These are phyloP conservation scores for Acanthamoeba triangularis DNA, from an alignment of 208 protist genomes.

Conservation along the genomic window DNA sequence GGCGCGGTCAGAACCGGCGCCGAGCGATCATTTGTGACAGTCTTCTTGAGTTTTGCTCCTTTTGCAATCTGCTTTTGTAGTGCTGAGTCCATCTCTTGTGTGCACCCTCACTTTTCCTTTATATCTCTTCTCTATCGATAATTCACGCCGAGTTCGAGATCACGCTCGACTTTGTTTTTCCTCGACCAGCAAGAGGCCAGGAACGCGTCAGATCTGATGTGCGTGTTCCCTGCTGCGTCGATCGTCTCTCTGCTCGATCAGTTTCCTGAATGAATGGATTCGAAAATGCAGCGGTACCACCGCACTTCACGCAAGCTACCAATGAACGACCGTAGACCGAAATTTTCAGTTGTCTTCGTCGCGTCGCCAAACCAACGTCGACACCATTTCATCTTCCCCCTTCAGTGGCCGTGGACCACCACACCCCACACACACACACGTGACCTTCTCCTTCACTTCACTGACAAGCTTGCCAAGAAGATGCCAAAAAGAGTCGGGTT, in stretches of 20 bases:
- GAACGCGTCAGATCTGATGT: too few species aligned
- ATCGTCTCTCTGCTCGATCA: background rate
- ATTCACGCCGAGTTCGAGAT: too few species aligned
- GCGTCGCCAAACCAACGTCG: background rate
- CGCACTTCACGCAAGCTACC: background rate
- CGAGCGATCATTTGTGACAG: constrained; percentile 73
- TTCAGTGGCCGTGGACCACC: too few species aligned
- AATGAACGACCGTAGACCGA: background rate
- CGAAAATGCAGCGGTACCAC: too few species aligned
- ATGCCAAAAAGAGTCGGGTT: background rate
- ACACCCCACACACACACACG: too few species aligned
- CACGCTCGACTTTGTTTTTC: too few species aligned
- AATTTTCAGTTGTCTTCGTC: background rate
- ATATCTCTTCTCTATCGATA: background rate
- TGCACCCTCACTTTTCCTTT: background rate
- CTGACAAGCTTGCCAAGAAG: too few species aligned
- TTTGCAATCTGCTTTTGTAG: constrained; percentile 66
- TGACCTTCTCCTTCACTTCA: too few species aligned
- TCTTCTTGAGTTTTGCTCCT: constrained; percentile 80
- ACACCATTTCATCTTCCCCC: background rate
- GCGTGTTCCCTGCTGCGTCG: too few species aligned
- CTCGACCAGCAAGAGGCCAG: too few species aligned
- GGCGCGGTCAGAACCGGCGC: constrained; percentile 6
- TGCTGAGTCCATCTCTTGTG: constrained; percentile 20
- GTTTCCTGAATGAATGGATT: background rate